Base-by-base conservation (phyloP, 495 filamentous ascomycete genomes). In the Penicillium paradoxum region DNA sequence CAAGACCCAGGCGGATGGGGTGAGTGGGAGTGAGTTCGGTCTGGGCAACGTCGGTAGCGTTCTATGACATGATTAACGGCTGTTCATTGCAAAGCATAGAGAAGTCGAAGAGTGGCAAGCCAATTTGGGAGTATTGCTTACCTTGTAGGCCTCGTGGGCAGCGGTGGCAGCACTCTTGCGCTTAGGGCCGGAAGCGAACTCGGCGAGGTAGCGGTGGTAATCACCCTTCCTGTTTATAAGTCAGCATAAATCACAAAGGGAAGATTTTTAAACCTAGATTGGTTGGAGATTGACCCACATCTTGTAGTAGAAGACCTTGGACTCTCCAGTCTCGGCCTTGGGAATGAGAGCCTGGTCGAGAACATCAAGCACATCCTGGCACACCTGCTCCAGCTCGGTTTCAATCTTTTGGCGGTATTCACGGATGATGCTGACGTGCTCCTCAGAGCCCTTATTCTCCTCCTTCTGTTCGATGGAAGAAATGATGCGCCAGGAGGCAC, bases 281-380 rank as follows among this genome's bases (percentile, higher is more conserved):
- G 6, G n/a, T 30, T 27, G 9, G 22, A 11, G 11, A 10, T 13
- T 7, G 37, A 80, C 89, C 52, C 75, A 97, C 93, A 99, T 99
- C 87, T 99, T 99, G 87, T 97, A 95, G 80, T 99, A 99, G 74
- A 99, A 99, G 64, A 99, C 93, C 83, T 97, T 97, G 64, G 91
- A 96, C 83, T 99, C 93, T 75, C 93, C 93, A 58, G 91, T 89
- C 73, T 95, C 89, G 62, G 93, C 93, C 80, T 96, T 92, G 72
- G 95, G 92, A 66, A 99, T 99, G 66, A 99, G 82, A 59, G 86
- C 86, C 63, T 97, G 81, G 68, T 97, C 95, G 56, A 99, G 82
- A 53, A 99, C 93, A 64, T 96, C 85, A 60, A 99, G 85, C 42
- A 99, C 91, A 82, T 99, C 93, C 75, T 97, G 84, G 85, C 93